Evolutionary conservation across 768 basidiomycete genomes (phyloP).

Genomic region (Suillus tomentosus): DNA sequence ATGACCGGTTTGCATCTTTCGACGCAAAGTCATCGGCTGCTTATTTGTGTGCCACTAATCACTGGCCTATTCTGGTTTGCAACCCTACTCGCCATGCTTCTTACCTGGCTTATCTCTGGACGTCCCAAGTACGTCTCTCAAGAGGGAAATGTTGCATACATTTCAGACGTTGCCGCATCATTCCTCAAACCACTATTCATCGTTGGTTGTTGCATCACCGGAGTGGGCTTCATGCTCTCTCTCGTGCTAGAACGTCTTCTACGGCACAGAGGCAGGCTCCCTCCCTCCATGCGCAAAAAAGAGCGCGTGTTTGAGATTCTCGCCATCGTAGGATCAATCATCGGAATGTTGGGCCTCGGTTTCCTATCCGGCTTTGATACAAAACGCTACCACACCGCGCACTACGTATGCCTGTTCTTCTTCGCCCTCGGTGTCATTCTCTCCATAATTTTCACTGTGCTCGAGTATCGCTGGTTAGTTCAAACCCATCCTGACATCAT

Average conservation of each 20-base stretch:
- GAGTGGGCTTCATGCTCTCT: constrained; percentile 58
- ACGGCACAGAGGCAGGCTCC: constrained; percentile 67
- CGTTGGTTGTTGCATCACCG: constrained; percentile 63
- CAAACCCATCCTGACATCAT: constrained; percentile 50
- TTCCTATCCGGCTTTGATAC: constrained; percentile 76
- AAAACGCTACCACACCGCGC: constrained; percentile 48
- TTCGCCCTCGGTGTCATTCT: constrained; percentile 74
- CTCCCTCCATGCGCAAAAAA: constrained; percentile 56
- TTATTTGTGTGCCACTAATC: constrained; percentile 65
- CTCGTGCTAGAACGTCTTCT: constrained; percentile 64
- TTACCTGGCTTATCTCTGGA: constrained; percentile 71
- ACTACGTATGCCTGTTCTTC: constrained; percentile 64
- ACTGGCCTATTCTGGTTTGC: constrained; percentile 68
- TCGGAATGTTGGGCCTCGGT: constrained; percentile 67
- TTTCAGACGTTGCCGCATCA: constrained; percentile 77
- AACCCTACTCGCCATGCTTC: constrained; percentile 69
- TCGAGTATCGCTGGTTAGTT: constrained; percentile 71
- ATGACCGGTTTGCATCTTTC: constrained; percentile 20
- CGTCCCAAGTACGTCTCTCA: constrained; percentile 50
- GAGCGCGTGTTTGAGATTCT: constrained; percentile 57
- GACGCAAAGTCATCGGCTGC: constrained; percentile 51
- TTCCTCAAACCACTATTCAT: constrained; percentile 77
- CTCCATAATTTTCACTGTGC: constrained; percentile 72
- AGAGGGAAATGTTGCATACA: constrained; percentile 65
- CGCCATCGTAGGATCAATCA: constrained; percentile 60